Conservation (phyloP, 2,329 filamentous ascomycete genomes). For the Coniochaeta ligniaria region DNA sequence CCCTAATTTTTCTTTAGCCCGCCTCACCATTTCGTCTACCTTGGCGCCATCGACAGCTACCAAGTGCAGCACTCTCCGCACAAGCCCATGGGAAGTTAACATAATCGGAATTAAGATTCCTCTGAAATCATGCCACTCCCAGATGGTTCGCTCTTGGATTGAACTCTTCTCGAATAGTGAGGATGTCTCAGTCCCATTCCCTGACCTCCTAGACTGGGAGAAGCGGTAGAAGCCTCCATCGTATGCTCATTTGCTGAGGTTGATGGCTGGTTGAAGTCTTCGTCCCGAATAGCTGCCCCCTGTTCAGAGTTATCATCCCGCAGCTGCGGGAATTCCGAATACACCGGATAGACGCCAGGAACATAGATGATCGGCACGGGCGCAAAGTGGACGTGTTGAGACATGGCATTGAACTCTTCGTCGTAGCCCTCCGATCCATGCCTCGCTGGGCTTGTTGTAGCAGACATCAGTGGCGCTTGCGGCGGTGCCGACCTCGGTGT, state of each 20-base stretch:
- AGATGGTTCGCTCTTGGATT: slow-evolving; percentile 39
- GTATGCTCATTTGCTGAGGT: not conserved
- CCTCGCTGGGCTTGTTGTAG: not conserved
- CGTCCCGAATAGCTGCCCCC: not conserved
- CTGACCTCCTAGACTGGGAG: slow-evolving; percentile 4
- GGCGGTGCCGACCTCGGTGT: slow-evolving; percentile 33
- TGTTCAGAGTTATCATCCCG: slow-evolving; percentile 16
- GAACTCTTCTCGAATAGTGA: slow-evolving; percentile 34
- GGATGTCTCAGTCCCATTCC: slow-evolving; percentile 15
- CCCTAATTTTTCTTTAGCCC: not conserved
- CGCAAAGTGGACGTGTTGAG: not conserved
- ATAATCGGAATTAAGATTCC: not conserved
- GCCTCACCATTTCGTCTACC: no score
- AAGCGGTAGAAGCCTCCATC: not conserved
- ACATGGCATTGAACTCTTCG: not conserved
- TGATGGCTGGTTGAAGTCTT: not conserved
- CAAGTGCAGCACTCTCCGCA: no score
- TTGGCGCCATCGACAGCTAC: not conserved
- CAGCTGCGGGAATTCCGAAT: not conserved
- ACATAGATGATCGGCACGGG: not conserved
- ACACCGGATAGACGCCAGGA: not conserved
- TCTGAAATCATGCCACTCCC: not conserved
- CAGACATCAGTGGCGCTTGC: not conserved
- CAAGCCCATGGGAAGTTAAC: not conserved
- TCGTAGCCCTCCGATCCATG: not conserved